phyloP scores from a whole-genome alignment of 805 yeast genomes.

The Monosporozyma solicola region DNA sequence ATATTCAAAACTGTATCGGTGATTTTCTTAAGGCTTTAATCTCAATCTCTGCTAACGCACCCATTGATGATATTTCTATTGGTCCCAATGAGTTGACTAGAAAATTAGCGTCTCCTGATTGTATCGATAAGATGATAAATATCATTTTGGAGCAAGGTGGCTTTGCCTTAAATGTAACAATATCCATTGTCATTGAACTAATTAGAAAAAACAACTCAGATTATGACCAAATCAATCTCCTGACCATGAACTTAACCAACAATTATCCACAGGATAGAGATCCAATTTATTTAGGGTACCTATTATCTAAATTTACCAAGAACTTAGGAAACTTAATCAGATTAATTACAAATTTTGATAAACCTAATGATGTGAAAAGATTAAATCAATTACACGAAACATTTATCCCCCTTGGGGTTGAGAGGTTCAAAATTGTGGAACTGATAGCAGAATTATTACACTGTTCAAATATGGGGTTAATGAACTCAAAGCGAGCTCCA shows the following conservation, averaged over 20 bases:
- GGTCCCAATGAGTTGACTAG: slow-evolving; percentile 90
- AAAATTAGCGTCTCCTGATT: slow-evolving; percentile 65
- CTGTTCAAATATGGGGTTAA: slow-evolving; percentile 88
- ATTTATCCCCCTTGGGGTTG: slow-evolving; percentile 72
- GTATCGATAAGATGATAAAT: slow-evolving; percentile 51
- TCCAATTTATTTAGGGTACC: slow-evolving; percentile 81
- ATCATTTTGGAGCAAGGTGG: slow-evolving; percentile 64
- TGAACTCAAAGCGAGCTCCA: slow-evolving; percentile 71
- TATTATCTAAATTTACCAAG: slow-evolving; percentile 63
- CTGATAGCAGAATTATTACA: slow-evolving; percentile 86
- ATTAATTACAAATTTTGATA: slow-evolving; percentile 19
- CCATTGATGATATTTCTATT: slow-evolving; percentile 63
- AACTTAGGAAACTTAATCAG: slow-evolving; percentile 32
- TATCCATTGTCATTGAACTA: slow-evolving; percentile 84
- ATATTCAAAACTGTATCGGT: slow-evolving; percentile 81
- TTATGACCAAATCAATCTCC: slow-evolving; percentile 76
- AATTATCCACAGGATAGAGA: slow-evolving; percentile 88
- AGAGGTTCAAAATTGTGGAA: slow-evolving; percentile 82
- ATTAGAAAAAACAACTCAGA: slow-evolving; percentile 92
- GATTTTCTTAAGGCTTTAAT: slow-evolving; percentile 89
- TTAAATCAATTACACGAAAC: slow-evolving; percentile 57
- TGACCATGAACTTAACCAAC: slow-evolving; percentile 63
- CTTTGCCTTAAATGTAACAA: slow-evolving; percentile 80
- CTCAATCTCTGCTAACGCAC: slow-evolving; percentile 83
- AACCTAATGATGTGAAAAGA: slow-evolving; percentile 19